phyloP scores from a whole-genome alignment of 202 grass and related monocot genomes.

The Zoysia matrella region DNA sequence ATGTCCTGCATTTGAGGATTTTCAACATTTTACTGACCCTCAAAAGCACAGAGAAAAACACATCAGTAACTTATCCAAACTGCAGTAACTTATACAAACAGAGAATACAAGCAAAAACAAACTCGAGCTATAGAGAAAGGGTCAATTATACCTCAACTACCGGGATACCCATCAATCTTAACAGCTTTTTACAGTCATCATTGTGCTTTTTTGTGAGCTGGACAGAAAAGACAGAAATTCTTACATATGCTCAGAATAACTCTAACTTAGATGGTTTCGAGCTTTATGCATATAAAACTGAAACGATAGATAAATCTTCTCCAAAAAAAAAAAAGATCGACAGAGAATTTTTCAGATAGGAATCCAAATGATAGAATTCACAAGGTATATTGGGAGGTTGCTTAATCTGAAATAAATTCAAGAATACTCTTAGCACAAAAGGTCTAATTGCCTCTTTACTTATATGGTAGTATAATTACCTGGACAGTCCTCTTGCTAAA shows the following conservation, averaged over 20 bases:
- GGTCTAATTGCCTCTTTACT: slow-evolving; percentile 15
- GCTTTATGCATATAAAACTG: not conserved
- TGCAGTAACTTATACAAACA: too few species aligned
- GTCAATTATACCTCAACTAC: too few species aligned
- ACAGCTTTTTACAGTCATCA: too few species aligned
- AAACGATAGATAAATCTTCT: not conserved
- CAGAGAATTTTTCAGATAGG: not conserved
- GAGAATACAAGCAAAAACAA: too few species aligned
- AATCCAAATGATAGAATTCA: slow-evolving; percentile 26
- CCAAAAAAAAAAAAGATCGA: too few species aligned
- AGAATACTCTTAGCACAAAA: not conserved
- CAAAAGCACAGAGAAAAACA: too few species aligned
- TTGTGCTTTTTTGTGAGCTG: slow-evolving; percentile 50
- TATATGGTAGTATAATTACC: slow-evolving; percentile 53
- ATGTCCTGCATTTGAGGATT: not conserved
- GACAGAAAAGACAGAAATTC: slow-evolving; percentile 17
- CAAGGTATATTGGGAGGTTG: not conserved
- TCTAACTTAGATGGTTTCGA: not conserved
- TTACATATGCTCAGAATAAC: slow-evolving; percentile 15
- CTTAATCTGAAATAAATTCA: not conserved
- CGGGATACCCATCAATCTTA: too few species aligned
- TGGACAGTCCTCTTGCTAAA: slow-evolving; percentile 86
- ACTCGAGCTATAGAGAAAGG: too few species aligned
- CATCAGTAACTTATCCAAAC: too few species aligned
- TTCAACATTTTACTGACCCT: not conserved